A percentile compares a stretch with the other conserved stretches of the same genome.
These are phyloP conservation scores for Leccinum pallidistipes DNA, from an alignment of 1,284 basidiomycete genomes.

Conservation along the genomic window DNA sequence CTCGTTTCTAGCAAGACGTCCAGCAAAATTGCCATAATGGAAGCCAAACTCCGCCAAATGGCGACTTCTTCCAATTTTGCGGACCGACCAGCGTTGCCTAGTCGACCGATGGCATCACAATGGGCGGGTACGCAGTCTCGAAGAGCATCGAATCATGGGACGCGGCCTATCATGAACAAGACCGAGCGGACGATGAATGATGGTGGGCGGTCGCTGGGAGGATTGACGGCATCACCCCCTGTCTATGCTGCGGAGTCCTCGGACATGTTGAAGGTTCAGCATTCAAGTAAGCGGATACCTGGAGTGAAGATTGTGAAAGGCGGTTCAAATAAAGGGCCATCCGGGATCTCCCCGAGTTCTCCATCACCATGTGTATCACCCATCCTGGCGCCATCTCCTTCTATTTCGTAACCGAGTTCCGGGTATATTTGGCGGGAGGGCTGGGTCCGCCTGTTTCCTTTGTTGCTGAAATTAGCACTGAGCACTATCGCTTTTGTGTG, in stretches of 20 bases:
- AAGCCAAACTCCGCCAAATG: constrained; percentile 89
- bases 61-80: constrained; percentile 38
- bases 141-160: constrained; percentile 1
- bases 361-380: constrained; percentile 1
- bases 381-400: constrained; percentile 1
- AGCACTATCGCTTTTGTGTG: constrained; percentile 2
- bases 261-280: constrained; percentile 14
- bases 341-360: constrained; percentile 4
- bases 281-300: constrained; percentile 30
- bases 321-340: constrained; percentile 14
- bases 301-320: constrained; percentile 36
- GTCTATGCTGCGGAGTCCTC: constrained; percentile 12
- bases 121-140: not conserved
- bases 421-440: not conserved
- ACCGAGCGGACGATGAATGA: constrained; percentile 3
- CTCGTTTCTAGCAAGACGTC: constrained; percentile 55
- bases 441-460: constrained; percentile 5
- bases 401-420: constrained; percentile 12
- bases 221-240: not conserved
- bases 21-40: constrained; percentile 92
- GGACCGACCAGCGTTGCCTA: constrained; percentile 25
- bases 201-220: not conserved
- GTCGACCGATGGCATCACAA: constrained; percentile 19
- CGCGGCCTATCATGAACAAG: not conserved
- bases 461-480: constrained; percentile 3